Percentiles rank a stretch among this genome's conserved stretches.
phyloP scores from a whole-genome alignment of 2,329 filamentous ascomycete genomes.

The Exophiala sp. region DNA sequence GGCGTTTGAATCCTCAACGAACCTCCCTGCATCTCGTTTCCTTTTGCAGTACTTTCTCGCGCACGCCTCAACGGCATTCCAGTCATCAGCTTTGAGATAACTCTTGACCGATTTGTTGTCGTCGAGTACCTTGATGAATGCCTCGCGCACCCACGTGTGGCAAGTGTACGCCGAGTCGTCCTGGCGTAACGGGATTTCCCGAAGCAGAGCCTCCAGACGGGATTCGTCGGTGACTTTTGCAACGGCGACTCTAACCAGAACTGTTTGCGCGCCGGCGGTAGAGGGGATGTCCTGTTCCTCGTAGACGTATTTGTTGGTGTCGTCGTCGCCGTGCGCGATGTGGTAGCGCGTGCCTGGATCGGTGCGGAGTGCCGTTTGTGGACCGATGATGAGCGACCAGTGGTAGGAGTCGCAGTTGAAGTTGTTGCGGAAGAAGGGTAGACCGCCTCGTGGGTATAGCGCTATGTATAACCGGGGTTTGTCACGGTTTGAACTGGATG shows the following conservation, averaged over 20 bases:
- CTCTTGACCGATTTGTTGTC: slow-evolving; percentile 20
- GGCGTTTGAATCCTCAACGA: slow-evolving; percentile 4
- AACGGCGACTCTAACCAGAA: slow-evolving; percentile 22
- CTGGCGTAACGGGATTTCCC: slow-evolving; percentile 10
- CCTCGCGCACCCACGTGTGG: slow-evolving; percentile 26
- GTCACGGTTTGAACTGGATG: slow-evolving; percentile 21
- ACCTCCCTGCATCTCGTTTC: slow-evolving; percentile 24
- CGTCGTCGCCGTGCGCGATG: slow-evolving; percentile 20
- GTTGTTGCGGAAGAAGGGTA: slow-evolving; percentile 21
- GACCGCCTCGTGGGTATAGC: slow-evolving; percentile 24
- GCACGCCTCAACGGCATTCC: slow-evolving; percentile 24
- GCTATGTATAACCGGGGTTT: slow-evolving; percentile 27
- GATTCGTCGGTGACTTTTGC: slow-evolving; percentile 26
- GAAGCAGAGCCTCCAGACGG: slow-evolving; percentile 21
- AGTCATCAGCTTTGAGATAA: slow-evolving; percentile 25
- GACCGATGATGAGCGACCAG: slow-evolving; percentile 24
- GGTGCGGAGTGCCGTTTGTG: slow-evolving; percentile 16
- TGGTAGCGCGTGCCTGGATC: slow-evolving; percentile 25
- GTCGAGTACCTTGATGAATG: slow-evolving; percentile 18
- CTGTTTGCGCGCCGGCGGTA: slow-evolving; percentile 12
- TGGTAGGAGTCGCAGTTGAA: slow-evolving; percentile 28
- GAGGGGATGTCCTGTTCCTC: slow-evolving; percentile 26
- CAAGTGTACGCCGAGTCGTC: slow-evolving; percentile 24
- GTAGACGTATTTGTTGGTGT: slow-evolving; percentile 18
- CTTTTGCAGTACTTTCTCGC: slow-evolving; percentile 27